A percentile compares a stretch with the other conserved stretches of the same genome.
phyloP scores from a whole-genome alignment of 2,329 filamentous ascomycete genomes.

The Penicillium freii region DNA sequence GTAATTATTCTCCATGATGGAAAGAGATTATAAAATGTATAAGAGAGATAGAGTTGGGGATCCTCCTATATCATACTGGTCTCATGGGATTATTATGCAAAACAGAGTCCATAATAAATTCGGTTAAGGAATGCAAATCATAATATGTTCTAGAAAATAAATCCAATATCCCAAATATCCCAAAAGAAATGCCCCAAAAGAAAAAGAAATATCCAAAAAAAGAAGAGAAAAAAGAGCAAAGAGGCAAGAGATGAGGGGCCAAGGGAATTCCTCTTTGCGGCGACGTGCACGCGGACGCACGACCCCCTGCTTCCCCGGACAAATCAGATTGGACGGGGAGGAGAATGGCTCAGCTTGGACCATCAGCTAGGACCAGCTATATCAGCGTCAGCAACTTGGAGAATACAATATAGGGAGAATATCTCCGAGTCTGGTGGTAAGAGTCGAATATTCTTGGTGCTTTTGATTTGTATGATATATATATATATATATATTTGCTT shows the following conservation, averaged over 20 bases:
- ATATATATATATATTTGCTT: neutral
- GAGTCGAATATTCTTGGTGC: neutral
- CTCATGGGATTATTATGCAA: neutral
- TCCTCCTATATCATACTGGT: slow-evolving; percentile 1
- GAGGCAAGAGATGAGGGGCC: slow-evolving; percentile 16
- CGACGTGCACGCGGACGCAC: slow-evolving; percentile 35
- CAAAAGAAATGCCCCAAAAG: neutral
- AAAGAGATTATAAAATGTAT: neutral
- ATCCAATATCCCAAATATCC: neutral
- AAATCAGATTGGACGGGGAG: slow-evolving; percentile 26
- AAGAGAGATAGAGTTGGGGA: neutral
- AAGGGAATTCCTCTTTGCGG: slow-evolving; percentile 32
- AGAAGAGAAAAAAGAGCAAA: neutral
- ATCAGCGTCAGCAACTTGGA: slow-evolving; percentile 9
- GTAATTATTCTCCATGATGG: slow-evolving; percentile 19
- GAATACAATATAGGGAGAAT: neutral
- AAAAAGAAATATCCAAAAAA: neutral
- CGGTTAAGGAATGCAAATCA: slow-evolving; percentile 7
- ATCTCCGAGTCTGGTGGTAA: neutral
- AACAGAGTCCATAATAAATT: slow-evolving; percentile 3
- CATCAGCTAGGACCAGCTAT: neutral
- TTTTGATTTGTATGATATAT: neutral
- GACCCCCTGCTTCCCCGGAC: slow-evolving; percentile 35
- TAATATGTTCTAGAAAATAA: slow-evolving; percentile 1
- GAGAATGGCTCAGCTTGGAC: slow-evolving; percentile 4